Conservation (phyloP, 129 eudicot genomes). For the Helianthus annuus region HanXRQr2.0-SUNRISE NC_035442.2:148911905-148912404, state of each 20-base stretch:
- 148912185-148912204: background rate
- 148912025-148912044: constrained; percentile 1
- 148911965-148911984: constrained; percentile 40
- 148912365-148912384: constrained; percentile 2
- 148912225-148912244: background rate
- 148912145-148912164: constrained; percentile 34
- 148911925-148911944: constrained; percentile 30
- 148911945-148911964: constrained; percentile 41
- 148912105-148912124: constrained; percentile 29
- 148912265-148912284: constrained; percentile 14
- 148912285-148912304: constrained; percentile 16
- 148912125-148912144: constrained; percentile 22
- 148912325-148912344: constrained; percentile 6
- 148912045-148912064: constrained; percentile 12
- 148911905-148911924: constrained; percentile 22
- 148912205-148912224: constrained; percentile 5
- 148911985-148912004: constrained; percentile 30
- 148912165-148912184: constrained; percentile 18
- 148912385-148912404: constrained; percentile 18
- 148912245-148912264: constrained; percentile 8
- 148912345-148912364: constrained; percentile 4
- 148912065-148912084: background rate
- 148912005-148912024: constrained; percentile 28
- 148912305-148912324: constrained; percentile 33
- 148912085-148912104: constrained; percentile 22